Percentiles rank a stretch among this genome's conserved stretches.
Conservation (phyloP, 306 rosid genomes). For the Trichosanthes cucumerina region DNA sequence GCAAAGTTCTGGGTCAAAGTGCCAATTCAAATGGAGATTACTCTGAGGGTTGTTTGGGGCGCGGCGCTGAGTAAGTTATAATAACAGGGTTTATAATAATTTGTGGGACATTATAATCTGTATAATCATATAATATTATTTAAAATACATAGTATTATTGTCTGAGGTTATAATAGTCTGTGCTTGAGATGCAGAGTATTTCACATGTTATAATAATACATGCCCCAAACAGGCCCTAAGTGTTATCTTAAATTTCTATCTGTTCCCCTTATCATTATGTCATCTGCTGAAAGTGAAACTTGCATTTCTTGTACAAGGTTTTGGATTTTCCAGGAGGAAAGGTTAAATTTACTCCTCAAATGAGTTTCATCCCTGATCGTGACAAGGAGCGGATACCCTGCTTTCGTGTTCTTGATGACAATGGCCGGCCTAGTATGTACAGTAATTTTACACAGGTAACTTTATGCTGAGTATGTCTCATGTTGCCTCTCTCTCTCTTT, state of each 20-base stretch:
- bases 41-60: too few species aligned
- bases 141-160: too few species aligned
- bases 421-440: slow-evolving; percentile 35
- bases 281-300: slow-evolving; percentile 15
- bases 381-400: slow-evolving; percentile 39
- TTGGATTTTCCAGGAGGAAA: slow-evolving; percentile 77
- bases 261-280: not conserved
- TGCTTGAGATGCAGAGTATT: too few species aligned
- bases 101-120: too few species aligned
- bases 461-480: not conserved
- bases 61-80: too few species aligned
- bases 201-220: too few species aligned
- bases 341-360: slow-evolving; percentile 41
- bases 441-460: slow-evolving; percentile 42
- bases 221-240: too few species aligned
- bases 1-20: not conserved
- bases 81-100: too few species aligned
- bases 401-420: slow-evolving; percentile 68
- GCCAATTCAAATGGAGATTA: not conserved
- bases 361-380: slow-evolving; percentile 48
- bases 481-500: not conserved
- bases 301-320: slow-evolving; percentile 17
- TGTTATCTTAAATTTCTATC: not conserved
- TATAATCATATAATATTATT: too few species aligned
- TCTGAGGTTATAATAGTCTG: too few species aligned